Base-by-base conservation (phyloP, 805 yeast genomes). In the Candida vartiovaarae region DNA sequence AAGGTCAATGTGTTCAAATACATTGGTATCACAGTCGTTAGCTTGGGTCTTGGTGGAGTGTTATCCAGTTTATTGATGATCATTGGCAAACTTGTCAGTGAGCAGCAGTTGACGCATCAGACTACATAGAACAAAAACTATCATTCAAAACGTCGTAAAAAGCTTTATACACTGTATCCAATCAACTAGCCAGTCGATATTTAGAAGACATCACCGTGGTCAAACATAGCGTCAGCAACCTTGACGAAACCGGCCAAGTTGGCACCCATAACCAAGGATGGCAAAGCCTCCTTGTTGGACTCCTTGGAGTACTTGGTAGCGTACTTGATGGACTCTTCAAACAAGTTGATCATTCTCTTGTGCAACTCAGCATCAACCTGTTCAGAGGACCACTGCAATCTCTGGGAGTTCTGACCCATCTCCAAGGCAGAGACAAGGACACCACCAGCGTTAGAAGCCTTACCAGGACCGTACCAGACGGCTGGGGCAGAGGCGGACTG, bases 391-490 rank as follows among this genome's bases (percentile, higher is more conserved):
- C 98, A 93, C 55, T 72, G 69, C 55, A 81, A 79, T 76, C 97
- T 85, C 67, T 84, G 95, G 47, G 97, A 87, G 86, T 91, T 93
- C 76, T 91, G 99, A 54, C 98, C 97, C 99, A 91, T 93, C 78
- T 91, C 99, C 56, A 91, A 78, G 64, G 97, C 98, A 47, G 96
- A 88, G 46, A 90, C 97, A 47, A 96, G 95, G 59, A 91, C 99
- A 82, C 99, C 99, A 74, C 98, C 99, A 74, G 95, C 84, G 82
- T 91, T 91, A 62, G 97, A 91, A 58, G 97, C 97, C 80, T 91
- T 91, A 72, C 97, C 98, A 66, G 97, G 97, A 61, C 95, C 98
- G 73, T 90, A 91, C 99, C 99, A 91, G 70, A 89, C 86, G 50
- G 79, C 72, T 57, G 67, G 68, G 46, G 72, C 55, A 47, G 70